Evolutionary conservation across 1,284 basidiomycete genomes (phyloP), one percentile per base, ranked within the genome.

Genomic region (Papiliotrema fonsecae): DNA sequence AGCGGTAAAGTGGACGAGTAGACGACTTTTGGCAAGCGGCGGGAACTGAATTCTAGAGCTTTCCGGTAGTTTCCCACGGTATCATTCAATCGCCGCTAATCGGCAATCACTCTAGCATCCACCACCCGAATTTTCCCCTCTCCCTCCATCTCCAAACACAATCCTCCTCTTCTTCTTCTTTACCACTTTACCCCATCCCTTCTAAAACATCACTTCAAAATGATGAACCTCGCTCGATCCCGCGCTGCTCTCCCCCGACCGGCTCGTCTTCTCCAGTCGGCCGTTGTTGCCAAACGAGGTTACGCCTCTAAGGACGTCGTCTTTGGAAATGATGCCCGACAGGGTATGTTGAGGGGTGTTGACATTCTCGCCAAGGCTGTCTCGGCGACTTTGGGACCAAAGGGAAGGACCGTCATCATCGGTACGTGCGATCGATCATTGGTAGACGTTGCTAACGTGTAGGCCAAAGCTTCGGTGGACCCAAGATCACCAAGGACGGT

Each of bases 401-500:
- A 98, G 78, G 91, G 91, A 64, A 84, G 94, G 66, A 98, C 97
- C 73, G 94, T 97, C 65, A 97, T 98, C 78, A 97, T 98, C 69
- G 93, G 97, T 71, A 43, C 54, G 69, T 61, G 19, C n/a, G 1
- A 25, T 22, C 34, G 26, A 6, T 47, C 45, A 18, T 4, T 24
- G 13, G 31, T 7, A 5, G 16, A 26, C 19, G 7, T 36, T 56
- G 42, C 53, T 36, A n/a, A 32, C 6, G 25, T 19, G 21, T 49
- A 71, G 69, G 60, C 74, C 94, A 97, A 79, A 82, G 90, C 31
- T 98, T 87, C 66, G 94, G 94, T 64, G 90, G 91, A 45, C 94
- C 94, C 57, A 97, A 98, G 77, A 96, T 97, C 72, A 97, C 93
- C 67, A 97, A 97, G 77, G 92, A 97, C 73, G 94, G 94, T 84